A percentile compares a stretch with the other conserved stretches of the same genome.
These are phyloP conservation scores for Triticum urartu DNA, from an alignment of 176 grass and related monocot species.

Conservation along the genomic window DNA sequence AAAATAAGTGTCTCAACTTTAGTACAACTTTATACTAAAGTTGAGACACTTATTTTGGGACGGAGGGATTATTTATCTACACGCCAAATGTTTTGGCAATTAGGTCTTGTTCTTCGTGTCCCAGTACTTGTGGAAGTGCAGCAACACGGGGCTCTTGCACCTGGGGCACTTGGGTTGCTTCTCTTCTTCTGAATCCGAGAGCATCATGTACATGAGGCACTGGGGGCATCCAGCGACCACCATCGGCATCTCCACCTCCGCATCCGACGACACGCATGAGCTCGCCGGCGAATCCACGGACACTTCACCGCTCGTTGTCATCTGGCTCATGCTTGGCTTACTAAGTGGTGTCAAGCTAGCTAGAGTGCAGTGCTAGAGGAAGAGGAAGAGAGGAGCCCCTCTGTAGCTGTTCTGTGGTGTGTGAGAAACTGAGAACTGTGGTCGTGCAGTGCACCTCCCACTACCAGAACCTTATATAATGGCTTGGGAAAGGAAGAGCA, in stretches of 20 bases:
- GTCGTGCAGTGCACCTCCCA: neutral
- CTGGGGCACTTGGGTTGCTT: conserved; percentile 45
- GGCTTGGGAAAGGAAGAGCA: neutral
- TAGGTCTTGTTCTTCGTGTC: conserved; percentile 8
- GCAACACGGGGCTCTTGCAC: conserved; percentile 41
- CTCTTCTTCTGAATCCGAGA: conserved; percentile 32
- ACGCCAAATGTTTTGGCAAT: neutral
- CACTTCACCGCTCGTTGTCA: neutral
- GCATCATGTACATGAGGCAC: conserved; percentile 62
- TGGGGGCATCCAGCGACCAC: conserved; percentile 44
- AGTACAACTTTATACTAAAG: no score
- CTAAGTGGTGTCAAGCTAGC: neutral
- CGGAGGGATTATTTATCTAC: neutral
- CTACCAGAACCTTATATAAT: conserved; percentile 6
- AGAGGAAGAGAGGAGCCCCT: neutral
- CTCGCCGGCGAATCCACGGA: conserved; percentile 33
- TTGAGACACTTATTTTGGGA: no score
- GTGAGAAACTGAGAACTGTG: neutral
- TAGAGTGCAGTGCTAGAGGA: neutral
- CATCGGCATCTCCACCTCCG: conserved; percentile 25
- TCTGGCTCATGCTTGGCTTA: conserved; percentile 6
- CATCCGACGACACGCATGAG: conserved; percentile 45
- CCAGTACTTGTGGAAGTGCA: conserved; percentile 37
- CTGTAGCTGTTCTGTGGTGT: neutral
- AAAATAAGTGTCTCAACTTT: no score